phyloP scores from a whole-genome alignment of 2,329 filamentous ascomycete genomes.

The Plectosphaerella plurivora region DNA sequence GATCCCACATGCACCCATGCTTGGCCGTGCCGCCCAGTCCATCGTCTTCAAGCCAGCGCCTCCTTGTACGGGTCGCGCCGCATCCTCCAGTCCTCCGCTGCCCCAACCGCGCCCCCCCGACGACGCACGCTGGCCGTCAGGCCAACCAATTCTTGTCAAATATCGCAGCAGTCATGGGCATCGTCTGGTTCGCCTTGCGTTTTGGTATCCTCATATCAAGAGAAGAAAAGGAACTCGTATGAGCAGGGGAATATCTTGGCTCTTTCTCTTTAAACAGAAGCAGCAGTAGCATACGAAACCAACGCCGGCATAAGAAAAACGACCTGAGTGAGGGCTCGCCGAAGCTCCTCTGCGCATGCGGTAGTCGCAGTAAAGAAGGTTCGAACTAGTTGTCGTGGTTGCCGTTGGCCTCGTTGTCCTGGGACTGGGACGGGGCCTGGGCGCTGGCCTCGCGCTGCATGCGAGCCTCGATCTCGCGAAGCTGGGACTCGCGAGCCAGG shows the following conservation, averaged over 20 bases:
- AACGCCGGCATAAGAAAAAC: constrained; percentile 43
- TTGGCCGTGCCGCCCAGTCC: too few relatives aligned
- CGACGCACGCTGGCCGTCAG: neutral
- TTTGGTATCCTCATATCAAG: constrained; percentile 25
- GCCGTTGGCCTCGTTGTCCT: constrained; percentile 46
- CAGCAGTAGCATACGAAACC: constrained; percentile 34
- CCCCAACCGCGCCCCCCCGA: too few relatives aligned
- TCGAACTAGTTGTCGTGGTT: constrained; percentile 48
- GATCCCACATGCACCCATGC: too few relatives aligned
- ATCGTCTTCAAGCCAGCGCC: too few relatives aligned
- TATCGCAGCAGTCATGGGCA: constrained; percentile 14
- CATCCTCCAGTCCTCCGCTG: too few relatives aligned
- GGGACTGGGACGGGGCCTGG: constrained; percentile 29
- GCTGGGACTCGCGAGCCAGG: constrained; percentile 92
- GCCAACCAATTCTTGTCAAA: constrained; percentile 6
- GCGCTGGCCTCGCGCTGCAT: constrained; percentile 83
- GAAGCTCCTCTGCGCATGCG: too few relatives aligned
- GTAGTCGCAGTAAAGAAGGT: constrained; percentile 7
- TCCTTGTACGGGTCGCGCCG: too few relatives aligned
- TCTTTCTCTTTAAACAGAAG: constrained; percentile 24
- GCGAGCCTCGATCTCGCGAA: constrained; percentile 96
- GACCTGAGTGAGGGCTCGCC: constrained; percentile 24
- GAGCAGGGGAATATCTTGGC: constrained; percentile 36
- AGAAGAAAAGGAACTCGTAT: constrained; percentile 31
- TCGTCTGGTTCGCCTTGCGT: constrained; percentile 8